Base-by-base conservation (phyloP, 2,329 filamentous ascomycete species). In the Intubia oerlemansii region DNA sequence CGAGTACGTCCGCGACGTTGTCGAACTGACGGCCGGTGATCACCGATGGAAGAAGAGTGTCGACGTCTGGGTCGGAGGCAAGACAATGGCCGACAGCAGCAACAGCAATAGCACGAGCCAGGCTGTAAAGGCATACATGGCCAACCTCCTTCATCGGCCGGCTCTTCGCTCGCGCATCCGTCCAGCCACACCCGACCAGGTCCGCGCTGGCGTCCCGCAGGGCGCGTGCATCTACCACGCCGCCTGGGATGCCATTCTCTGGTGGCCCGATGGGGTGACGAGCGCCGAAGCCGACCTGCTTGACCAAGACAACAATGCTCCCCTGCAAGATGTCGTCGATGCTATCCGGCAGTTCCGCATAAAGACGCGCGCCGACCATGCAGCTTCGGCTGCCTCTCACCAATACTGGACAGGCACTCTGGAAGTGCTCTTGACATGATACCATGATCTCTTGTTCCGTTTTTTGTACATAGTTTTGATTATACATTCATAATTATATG, bases 211-310 rank as follows among this genome's bases (percentile, higher is more conserved):
- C 2, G 59, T 56, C 5, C 62, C 62, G 5, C 27, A 42, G 1
- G 45, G 49, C 0, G 45, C 49, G 1, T 54, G 52, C 31, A 42
- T 69, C 22, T 67, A 58, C 37, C 48, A 56, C 17, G 52, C 49
- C 2, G 62, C 63, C 0, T 69, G 64, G 64, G 52, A 55, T 33
- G 50, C 49, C 5, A 56, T 62, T 29, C 34, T 62, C 35, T 53
- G 55, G 7, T n/a, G n/a, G n/a, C n/a, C n/a, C n/a, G n/a, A n/a
- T n/a, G n/a, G n/a, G n/a, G n/a, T n/a, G n/a, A n/a, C n/a, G n/a
- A n/a, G n/a, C n/a, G n/a, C n/a, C n/a, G n/a, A n/a, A n/a, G n/a
- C n/a, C n/a, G n/a, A n/a, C n/a, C n/a, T n/a, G n/a, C n/a, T n/a
- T n/a, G n/a, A n/a, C n/a, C n/a, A n/a, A n/a, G n/a, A n/a, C n/a